Conservation (phyloP, 768 basidiomycete genomes). For the Mycena rosella region DNA sequence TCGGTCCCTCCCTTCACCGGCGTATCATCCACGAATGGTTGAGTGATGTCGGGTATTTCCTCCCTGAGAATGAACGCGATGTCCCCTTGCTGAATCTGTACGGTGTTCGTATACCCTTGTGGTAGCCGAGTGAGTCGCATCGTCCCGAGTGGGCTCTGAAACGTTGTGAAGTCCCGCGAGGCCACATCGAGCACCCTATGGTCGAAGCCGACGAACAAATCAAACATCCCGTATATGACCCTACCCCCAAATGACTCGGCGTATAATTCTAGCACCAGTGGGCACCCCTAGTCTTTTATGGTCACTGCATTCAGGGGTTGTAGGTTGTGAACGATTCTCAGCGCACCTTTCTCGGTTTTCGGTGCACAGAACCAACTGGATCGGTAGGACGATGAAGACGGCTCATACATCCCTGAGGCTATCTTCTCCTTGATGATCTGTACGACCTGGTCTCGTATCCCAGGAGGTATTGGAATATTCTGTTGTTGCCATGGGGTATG, state of each 20-base stretch:
- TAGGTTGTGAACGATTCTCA: too few species aligned
- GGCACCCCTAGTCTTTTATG: too few species aligned
- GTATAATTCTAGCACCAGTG: conserved; percentile 49
- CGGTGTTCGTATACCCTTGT: conserved; percentile 56
- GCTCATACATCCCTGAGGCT: conserved; percentile 51
- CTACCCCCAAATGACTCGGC: conserved; percentile 46
- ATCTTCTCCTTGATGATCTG: conserved; percentile 48
- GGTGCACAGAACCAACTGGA: conserved; percentile 53
- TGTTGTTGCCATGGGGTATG: conserved; percentile 52
- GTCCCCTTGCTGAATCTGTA: too few species aligned
- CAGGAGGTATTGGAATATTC: conserved; percentile 53
- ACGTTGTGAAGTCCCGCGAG: conserved; percentile 51
- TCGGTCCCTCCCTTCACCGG: conserved; percentile 48
- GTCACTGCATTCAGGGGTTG: too few species aligned
- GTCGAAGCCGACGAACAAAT: conserved; percentile 53
- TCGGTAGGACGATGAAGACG: conserved; percentile 50
- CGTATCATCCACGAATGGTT: conserved; percentile 50
- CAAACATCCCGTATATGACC: conserved; percentile 43
- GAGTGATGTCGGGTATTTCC: conserved; percentile 38
- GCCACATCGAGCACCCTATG: too few species aligned
- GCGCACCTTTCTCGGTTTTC: too few species aligned
- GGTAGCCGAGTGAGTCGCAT: conserved; percentile 50
- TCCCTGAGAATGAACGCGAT: conserved; percentile 48
- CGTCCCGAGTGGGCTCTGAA: conserved; percentile 52
- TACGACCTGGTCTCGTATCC: conserved; percentile 45